Percentiles rank a stretch among this genome's conserved stretches.
These are phyloP conservation scores for Leccinum broughii DNA, from an alignment of 768 basidiomycete genomes.

Conservation along the genomic window DNA sequence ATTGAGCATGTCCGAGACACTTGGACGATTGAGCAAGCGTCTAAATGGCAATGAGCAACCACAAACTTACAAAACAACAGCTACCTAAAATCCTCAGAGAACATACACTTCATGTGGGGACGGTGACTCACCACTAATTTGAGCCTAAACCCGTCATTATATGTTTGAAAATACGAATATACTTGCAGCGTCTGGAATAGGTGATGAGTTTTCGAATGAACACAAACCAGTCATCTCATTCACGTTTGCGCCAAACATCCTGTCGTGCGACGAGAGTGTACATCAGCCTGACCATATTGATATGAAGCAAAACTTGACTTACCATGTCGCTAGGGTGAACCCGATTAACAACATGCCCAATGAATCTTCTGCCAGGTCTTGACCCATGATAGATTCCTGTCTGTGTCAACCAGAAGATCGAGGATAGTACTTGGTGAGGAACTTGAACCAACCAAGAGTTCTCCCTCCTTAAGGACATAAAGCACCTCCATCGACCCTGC, in stretches of 20 bases:
- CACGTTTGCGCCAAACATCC: constrained; percentile 18
- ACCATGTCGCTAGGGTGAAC: constrained; percentile 18
- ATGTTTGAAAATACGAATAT: constrained; percentile 13
- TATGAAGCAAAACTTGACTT: not conserved
- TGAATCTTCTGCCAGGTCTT: not conserved
- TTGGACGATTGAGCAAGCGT: not conserved
- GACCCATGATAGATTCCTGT: not conserved
- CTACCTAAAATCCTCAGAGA: constrained; percentile 2
- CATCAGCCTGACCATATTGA: not conserved
- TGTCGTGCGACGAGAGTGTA: not conserved
- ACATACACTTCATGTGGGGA: not conserved
- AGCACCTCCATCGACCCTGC: not conserved
- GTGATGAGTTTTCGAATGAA: not conserved
- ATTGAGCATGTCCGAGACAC: constrained; percentile 17
- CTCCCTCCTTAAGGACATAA: not conserved
- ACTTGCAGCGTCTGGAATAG: constrained; percentile 10
- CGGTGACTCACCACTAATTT: constrained; percentile 10
- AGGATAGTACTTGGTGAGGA: not conserved
- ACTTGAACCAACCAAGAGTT: not conserved
- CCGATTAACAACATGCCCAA: constrained; percentile 16
- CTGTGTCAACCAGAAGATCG: not conserved
- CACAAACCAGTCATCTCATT: not conserved
- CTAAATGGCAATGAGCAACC: not conserved
- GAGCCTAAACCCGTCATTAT: constrained; percentile 1
- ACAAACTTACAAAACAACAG: constrained; percentile 6